Evolutionary conservation across 2,329 filamentous ascomycete genomes (phyloP).

Genomic region (Fusarium verticillioides): DNA sequence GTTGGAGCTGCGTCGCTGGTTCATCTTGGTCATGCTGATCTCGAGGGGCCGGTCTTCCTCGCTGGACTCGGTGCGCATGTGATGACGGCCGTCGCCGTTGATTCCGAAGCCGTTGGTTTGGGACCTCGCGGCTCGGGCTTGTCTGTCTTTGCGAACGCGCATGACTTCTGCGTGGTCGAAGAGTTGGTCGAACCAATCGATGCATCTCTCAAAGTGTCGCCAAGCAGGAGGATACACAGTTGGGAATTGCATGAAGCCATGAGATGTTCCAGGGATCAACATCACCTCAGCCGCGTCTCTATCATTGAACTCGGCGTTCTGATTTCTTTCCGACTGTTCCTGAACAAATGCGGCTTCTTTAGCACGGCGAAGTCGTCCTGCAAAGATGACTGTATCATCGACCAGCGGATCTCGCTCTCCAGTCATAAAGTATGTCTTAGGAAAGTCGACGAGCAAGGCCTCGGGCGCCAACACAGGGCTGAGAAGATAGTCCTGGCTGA

Average conservation of each 20-base stretch:
- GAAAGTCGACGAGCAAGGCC: conserved; percentile 83
- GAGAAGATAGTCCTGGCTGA: conserved; percentile 88
- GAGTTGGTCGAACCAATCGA: conserved; percentile 82
- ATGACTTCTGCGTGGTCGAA: conserved; percentile 66
- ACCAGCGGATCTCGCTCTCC: conserved; percentile 95
- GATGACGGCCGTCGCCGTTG: conserved; percentile 45
- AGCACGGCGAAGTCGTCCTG: conserved; percentile 84
- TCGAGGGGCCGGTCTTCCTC: conserved; percentile 86
- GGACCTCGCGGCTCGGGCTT: conserved; percentile 9
- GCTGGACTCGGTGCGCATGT: conserved; percentile 66
- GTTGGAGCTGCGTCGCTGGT: conserved; percentile 49
- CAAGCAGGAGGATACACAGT: conserved; percentile 89
- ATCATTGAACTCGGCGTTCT: conserved; percentile 53
- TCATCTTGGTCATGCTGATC: conserved; percentile 72
- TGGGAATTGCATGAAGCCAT: conserved; percentile 95
- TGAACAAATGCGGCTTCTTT: conserved; percentile 63
- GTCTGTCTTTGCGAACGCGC: conserved; percentile 45
- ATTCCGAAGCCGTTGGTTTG: conserved; percentile 21
- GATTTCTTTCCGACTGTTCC: conserved; percentile 14
- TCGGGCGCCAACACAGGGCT: conserved; percentile 92
- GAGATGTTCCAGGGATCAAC: conserved; percentile 87
- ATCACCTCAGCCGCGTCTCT: conserved; percentile 72
- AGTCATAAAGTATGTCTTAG: conserved; percentile 93
- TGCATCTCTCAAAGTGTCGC: conserved; percentile 84
- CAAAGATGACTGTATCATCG: conserved; percentile 97